Evolutionary conservation across 2,329 filamentous ascomycete genomes (phyloP).

Genomic region (Alternaria ethzedia): DNA sequence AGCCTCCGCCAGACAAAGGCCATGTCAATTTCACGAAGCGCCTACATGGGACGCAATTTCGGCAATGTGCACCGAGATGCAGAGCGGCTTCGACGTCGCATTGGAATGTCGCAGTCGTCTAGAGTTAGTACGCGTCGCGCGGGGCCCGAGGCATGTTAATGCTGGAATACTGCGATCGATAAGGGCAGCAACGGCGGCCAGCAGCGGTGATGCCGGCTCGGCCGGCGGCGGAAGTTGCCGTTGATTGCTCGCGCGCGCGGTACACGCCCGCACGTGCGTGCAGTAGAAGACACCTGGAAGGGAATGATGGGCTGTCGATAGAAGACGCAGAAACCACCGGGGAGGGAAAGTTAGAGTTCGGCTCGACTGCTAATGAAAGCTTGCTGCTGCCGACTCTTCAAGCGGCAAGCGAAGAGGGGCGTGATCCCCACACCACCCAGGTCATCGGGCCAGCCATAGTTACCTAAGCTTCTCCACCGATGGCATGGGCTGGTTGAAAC

Average conservation of each 20-base stretch:
- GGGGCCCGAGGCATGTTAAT: conserved; percentile 1
- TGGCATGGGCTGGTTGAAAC: conserved; percentile 13
- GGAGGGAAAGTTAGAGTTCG: not conserved
- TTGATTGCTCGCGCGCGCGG: not conserved
- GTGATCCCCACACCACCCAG: conserved; percentile 23
- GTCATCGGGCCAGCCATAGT: conserved; percentile 24
- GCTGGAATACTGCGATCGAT: conserved; percentile 14
- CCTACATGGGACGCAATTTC: conserved; percentile 2
- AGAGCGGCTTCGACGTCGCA: conserved; percentile 14
- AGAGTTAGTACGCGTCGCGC: not conserved
- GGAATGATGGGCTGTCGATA: not conserved
- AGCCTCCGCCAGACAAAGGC: not conserved
- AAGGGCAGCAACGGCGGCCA: conserved; percentile 1
- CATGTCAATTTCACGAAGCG: not conserved
- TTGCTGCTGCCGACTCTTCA: conserved; percentile 22
- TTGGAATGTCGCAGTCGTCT: conserved; percentile 20
- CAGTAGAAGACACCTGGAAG: not conserved
- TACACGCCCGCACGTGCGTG: not conserved
- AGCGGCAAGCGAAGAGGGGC: conserved; percentile 26
- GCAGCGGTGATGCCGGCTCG: conserved; percentile 4
- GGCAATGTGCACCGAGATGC: not conserved
- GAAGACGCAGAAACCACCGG: not conserved
- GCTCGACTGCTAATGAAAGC: not conserved
- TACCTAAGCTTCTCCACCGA: conserved; percentile 9
- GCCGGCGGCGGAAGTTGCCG: conserved; percentile 7